Evolutionary conservation across 805 yeast genomes (phyloP).

Genomic region (Lipomyces starkeyi): DNA sequence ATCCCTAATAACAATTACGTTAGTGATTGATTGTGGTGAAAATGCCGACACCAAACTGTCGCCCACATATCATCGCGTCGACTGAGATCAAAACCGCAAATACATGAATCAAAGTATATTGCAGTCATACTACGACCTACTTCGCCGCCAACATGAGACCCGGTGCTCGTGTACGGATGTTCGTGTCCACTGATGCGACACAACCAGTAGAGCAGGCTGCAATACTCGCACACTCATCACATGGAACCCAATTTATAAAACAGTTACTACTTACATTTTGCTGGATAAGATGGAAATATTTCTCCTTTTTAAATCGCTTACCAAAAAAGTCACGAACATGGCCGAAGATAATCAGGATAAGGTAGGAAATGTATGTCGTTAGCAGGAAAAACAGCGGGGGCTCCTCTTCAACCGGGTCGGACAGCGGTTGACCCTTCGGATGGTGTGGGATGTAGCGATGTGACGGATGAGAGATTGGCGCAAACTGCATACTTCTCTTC

Average conservation of each 20-base stretch:
- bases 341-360: conserved; percentile 85
- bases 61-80: not conserved
- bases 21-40: not conserved
- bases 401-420: conserved; percentile 62
- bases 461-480: conserved; percentile 35
- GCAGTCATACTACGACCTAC: not conserved
- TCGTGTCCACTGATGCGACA: not conserved
- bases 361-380: conserved; percentile 83
- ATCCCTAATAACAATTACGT: conserved; percentile 54
- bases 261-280: conserved; percentile 52
- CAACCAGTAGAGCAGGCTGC: not conserved
- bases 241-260: not conserved
- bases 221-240: not conserved
- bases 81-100: not conserved
- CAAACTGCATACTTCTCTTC: conserved; percentile 30
- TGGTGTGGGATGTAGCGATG: conserved; percentile 29
- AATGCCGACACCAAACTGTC: not conserved
- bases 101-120: not conserved
- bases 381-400: conserved; percentile 83
- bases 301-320: conserved; percentile 68
- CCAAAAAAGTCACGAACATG: conserved; percentile 91
- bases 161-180: too few relatives aligned
- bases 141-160: too few relatives aligned
- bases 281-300: conserved; percentile 70
- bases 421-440: conserved; percentile 46